Evolutionary conservation across 768 basidiomycete genomes (phyloP), one percentile per base, ranked within the genome.

Genomic region (Suillus brevipes): DNA sequence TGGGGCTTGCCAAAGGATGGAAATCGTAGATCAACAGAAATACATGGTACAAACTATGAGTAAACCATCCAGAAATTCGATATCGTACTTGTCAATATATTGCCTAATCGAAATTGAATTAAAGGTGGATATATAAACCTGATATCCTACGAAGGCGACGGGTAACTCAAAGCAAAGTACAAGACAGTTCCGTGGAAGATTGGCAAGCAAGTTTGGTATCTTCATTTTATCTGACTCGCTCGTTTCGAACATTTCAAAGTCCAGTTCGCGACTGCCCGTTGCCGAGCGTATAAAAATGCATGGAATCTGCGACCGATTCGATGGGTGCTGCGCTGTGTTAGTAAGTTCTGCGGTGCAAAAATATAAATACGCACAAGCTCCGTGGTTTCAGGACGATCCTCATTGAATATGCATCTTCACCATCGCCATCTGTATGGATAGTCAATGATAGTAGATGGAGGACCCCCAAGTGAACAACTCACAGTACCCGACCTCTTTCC

Each of bases 1-100:
- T 91, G 88, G 82, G 81, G 18, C 81, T 89, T 20, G 80, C 88
- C n/a, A 88, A 88, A 6, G 89, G 88, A 8, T 89, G 82, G 73
- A 89, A 87, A 74, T 75, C 86, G 52, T 34, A 34, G 18, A 12
- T 28, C 50, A 9, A 0, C 23, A 4, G 7, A 50, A 50, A 16
- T 50, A 7, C 4, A 31, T 28, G 25, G 25, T 31, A 50, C 50
- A 50, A 16, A 9, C 2, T 25, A 28, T 50, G 25, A 14, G 25
- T 6, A 28, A 31, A 58, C 23, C 18, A 7, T 40, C 13, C 49
- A 25, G 49, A 28, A 25, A 40, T 18, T 38, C 25, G 23, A 25
- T 25, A 16, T 25, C 56, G 38, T 56, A 28, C 55, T 14, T 58
- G 16, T 25, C 38, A 40, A 58, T 14, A 57, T 37, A 34, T 6